These are phyloP conservation scores for Agrocybe praecox DNA, from an alignment of 768 basidiomycete species.

Conservation along the genomic window DNA sequence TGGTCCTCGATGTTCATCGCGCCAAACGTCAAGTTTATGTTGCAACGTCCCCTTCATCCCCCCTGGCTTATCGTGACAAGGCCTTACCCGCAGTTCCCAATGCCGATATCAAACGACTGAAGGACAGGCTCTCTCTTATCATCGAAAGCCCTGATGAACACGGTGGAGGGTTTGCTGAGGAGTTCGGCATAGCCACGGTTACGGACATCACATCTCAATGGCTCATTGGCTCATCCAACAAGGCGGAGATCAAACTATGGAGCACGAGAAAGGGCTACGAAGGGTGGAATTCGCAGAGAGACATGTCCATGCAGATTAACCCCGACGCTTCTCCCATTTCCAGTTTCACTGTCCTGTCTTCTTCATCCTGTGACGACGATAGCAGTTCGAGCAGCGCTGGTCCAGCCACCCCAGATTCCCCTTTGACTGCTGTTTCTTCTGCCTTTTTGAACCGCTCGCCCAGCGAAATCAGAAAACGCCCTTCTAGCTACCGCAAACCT, in stretches of 20 bases:
- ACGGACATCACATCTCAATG: constrained; percentile 15
- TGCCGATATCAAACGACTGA: constrained; percentile 12
- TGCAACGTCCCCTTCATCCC: constrained; percentile 5
- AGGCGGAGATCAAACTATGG: constrained; percentile 26
- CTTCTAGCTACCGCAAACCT: constrained; percentile 29
- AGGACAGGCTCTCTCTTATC: constrained; percentile 29
- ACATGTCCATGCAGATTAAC: not conserved
- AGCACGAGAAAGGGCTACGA: constrained; percentile 28
- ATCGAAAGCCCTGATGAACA: constrained; percentile 38
- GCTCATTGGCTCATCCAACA: constrained; percentile 13
- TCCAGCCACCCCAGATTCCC: constrained; percentile 7
- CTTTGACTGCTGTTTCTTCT: not conserved
- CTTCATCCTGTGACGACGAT: not conserved
- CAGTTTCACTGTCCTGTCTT: not conserved
- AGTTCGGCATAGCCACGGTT: constrained; percentile 21
- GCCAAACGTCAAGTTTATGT: constrained; percentile 11
- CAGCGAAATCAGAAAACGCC: constrained; percentile 16
- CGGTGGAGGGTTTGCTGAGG: constrained; percentile 24
- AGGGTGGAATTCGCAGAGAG: constrained; percentile 18
- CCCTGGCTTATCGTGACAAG: not conserved
- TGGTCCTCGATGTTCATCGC: constrained; percentile 18
- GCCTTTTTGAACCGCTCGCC: constrained; percentile 4
- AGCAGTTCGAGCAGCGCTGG: not conserved
- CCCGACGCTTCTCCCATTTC: not conserved
- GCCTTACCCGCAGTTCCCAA: constrained; percentile 10